A percentile compares a stretch with the other conserved stretches of the same genome.
These are phyloP conservation scores for Ramalina peruviana DNA, from an alignment of 495 filamentous ascomycete species.

Conservation along the genomic window DNA sequence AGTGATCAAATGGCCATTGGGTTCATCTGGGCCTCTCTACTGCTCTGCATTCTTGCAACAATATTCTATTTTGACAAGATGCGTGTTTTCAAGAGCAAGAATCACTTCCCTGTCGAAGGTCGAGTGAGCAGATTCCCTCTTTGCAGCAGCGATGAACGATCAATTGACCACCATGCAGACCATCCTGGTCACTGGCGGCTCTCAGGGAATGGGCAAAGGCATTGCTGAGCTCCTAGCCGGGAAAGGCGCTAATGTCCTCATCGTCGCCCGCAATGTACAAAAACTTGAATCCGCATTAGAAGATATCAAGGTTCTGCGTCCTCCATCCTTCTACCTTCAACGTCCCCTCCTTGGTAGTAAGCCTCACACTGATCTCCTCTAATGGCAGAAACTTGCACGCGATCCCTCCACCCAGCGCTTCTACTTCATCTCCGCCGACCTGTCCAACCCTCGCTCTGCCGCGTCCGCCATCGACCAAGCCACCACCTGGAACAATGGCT, in stretches of 20 bases:
- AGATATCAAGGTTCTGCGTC: conserved; percentile 42
- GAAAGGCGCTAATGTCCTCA: conserved; percentile 76
- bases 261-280: conserved; percentile 61
- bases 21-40: conserved; percentile 16
- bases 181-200: conserved; percentile 78
- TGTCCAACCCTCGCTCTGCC: conserved; percentile 54
- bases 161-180: conserved; percentile 36
- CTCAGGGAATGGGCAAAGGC: conserved; percentile 77
- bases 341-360: conserved; percentile 28
- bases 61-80: conserved; percentile 34
- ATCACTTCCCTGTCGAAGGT: conserved; percentile 71
- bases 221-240: conserved; percentile 56
- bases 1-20: conserved; percentile 18
- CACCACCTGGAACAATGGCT: conserved; percentile 67
- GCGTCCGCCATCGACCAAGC: conserved; percentile 54
- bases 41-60: conserved; percentile 6
- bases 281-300: conserved; percentile 64
- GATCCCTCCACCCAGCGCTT: conserved; percentile 57
- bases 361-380: conserved; percentile 63
- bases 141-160: neutral
- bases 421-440: conserved; percentile 71
- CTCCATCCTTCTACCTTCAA: conserved; percentile 21
- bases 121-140: conserved; percentile 48
- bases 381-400: conserved; percentile 58
- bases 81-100: conserved; percentile 50